phyloP scores from a whole-genome alignment of 2,329 filamentous ascomycete species.

The Pseudocercospora ulei region DNA sequence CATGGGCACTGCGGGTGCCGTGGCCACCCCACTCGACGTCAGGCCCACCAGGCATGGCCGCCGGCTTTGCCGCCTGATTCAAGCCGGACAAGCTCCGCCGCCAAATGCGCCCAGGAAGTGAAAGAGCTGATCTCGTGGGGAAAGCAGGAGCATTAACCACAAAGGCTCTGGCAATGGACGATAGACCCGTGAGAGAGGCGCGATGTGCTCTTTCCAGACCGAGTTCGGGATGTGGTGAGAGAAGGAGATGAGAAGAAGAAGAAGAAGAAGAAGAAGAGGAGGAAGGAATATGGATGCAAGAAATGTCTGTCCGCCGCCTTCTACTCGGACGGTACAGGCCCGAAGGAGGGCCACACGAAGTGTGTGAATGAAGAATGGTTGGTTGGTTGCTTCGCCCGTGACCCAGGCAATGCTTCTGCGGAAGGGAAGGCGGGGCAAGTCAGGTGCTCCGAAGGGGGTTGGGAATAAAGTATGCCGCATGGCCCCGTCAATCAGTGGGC shows the following conservation, averaged over 20 bases:
- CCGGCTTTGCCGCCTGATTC: too few relatives aligned
- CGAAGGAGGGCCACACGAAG: too few relatives aligned
- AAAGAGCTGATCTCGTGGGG: slow-evolving; percentile 13
- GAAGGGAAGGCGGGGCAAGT: too few relatives aligned
- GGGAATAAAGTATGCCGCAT: neutral
- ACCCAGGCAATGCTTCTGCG: neutral
- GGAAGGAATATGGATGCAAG: neutral
- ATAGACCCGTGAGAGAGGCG: neutral
- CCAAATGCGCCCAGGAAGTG: slow-evolving; percentile 17
- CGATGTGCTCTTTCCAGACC: neutral
- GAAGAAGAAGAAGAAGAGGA: neutral
- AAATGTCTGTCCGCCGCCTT: too few relatives aligned
- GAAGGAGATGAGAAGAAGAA: neutral
- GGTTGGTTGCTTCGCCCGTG: slow-evolving; percentile 1
- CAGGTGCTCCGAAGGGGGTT: too few relatives aligned
- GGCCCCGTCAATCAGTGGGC: neutral
- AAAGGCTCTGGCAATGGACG: neutral
- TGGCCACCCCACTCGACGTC: too few relatives aligned
- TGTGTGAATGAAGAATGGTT: neutral
- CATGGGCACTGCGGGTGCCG: slow-evolving; percentile 4
- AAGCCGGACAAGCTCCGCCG: slow-evolving; percentile 10
- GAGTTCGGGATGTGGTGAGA: neutral
- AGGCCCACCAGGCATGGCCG: slow-evolving; percentile 4
- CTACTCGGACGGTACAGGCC: too few relatives aligned
- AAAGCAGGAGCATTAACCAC: slow-evolving; percentile 18